Evolutionary conservation across 164 flowering plant genomes (phyloP).

Genomic region (Aristolochia californica): DNA sequence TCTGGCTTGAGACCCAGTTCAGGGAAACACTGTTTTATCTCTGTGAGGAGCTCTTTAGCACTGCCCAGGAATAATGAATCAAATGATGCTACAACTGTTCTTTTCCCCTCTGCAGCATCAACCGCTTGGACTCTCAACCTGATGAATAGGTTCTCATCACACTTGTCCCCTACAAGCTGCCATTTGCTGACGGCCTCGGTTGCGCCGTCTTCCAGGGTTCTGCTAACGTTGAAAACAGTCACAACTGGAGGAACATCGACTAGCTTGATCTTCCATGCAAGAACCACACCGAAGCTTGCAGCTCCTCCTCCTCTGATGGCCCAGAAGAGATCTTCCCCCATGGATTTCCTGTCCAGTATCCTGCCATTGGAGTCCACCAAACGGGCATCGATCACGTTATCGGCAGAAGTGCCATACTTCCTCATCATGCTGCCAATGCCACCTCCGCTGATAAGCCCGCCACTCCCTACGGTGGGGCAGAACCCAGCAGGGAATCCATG

Average conservation of each 20-base stretch:
- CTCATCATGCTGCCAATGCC: slow-evolving; percentile 5
- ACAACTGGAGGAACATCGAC: not conserved
- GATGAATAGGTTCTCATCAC: slow-evolving; percentile 16
- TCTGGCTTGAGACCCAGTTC: slow-evolving; percentile 15
- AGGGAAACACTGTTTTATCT: slow-evolving; percentile 22
- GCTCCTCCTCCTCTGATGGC: slow-evolving; percentile 6
- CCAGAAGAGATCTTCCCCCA: slow-evolving; percentile 5
- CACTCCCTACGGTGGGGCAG: slow-evolving; percentile 3
- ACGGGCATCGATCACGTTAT: slow-evolving; percentile 15
- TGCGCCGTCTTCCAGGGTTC: not conserved
- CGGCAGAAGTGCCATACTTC: slow-evolving; percentile 5
- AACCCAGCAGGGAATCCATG: slow-evolving; percentile 16
- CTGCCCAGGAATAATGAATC: slow-evolving; percentile 21
- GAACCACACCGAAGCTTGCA: slow-evolving; percentile 3
- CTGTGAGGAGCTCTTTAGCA: slow-evolving; percentile 2
- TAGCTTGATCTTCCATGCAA: slow-evolving; percentile 5
- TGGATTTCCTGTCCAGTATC: slow-evolving; percentile 11
- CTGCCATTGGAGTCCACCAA: slow-evolving; percentile 16
- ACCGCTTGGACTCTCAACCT: not conserved
- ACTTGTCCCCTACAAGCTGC: slow-evolving; percentile 3
- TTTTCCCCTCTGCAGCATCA: not conserved
- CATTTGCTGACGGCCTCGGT: not conserved
- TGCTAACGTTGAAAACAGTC: not conserved
- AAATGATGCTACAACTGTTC: slow-evolving; percentile 6
- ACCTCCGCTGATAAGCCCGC: slow-evolving; percentile 7